Conservation (phyloP, 2,329 filamentous ascomycete species). For the Fusarium floridanum region DNA sequence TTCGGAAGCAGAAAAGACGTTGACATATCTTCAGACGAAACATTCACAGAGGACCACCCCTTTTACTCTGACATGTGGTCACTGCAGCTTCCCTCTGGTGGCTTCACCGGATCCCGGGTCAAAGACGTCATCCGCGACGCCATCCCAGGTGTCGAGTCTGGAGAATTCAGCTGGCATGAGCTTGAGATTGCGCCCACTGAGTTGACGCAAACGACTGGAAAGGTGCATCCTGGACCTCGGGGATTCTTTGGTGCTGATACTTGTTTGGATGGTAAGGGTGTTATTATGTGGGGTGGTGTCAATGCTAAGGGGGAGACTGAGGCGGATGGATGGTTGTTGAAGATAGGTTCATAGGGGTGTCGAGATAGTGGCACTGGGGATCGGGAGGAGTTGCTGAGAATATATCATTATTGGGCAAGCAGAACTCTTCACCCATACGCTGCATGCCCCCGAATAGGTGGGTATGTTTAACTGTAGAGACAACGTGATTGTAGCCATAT, state of each 20-base stretch:
- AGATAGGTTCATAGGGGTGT: constrained; percentile 11
- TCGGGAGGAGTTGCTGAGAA: neutral
- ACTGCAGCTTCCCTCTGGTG: constrained; percentile 24
- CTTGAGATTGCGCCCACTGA: constrained; percentile 35
- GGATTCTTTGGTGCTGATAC: constrained; percentile 36
- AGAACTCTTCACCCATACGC: neutral
- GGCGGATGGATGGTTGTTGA: constrained; percentile 38
- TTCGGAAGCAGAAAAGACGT: constrained; percentile 35
- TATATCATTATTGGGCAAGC: neutral
- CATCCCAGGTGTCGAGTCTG: constrained; percentile 27
- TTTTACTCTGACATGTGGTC: constrained; percentile 43
- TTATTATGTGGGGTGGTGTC: constrained; percentile 38
- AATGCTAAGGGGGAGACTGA: constrained; percentile 41
- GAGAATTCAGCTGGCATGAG: constrained; percentile 36
- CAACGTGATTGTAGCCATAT: neutral
- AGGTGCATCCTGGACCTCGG: constrained; percentile 38
- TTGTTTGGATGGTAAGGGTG: constrained; percentile 25
- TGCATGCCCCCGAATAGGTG: neutral
- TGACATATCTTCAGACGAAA: constrained; percentile 12
- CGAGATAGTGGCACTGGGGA: neutral
- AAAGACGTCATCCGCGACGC: constrained; percentile 31
- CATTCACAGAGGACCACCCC: constrained; percentile 14
- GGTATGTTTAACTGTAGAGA: neutral
- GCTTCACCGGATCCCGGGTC: constrained; percentile 18
- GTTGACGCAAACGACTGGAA: constrained; percentile 32